Base-by-base conservation (phyloP, 345 rosid genomes). In the Excoecaria cochinchinensis region DNA sequence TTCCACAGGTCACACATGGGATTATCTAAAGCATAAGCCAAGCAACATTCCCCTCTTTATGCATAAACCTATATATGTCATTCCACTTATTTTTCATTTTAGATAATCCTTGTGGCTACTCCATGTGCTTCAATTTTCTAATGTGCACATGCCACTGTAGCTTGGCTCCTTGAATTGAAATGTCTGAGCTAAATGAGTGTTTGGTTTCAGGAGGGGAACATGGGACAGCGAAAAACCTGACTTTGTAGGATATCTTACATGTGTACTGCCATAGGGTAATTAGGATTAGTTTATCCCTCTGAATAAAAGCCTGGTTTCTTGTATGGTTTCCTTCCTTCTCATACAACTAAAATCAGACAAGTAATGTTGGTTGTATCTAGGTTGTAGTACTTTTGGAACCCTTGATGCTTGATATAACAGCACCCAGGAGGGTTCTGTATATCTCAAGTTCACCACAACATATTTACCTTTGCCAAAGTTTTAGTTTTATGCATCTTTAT, bases 151-250 rank as follows among this genome's bases (percentile, higher is more conserved):
- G 38, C 5, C 1, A 22, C 48, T 65, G 51, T 42, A 42, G 51
- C 51, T 44, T 65, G 50, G 31, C 52, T 65, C 14, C 24, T 57
- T 16, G n/a, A 70, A 51, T 38, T 53, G 24, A 69, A 70, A 70
- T 52, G 9, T 7, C 48, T n/a, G 36, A 52, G 17, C 16, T 52
- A 36, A 24, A 52, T 50, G n/a, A 53, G 19, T 70, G 6, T 53
- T 12, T n/a, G 44, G 48, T 70, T 57, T 55, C 40, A 56, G 64
- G 40, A 16, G 73, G 48, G 58, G 16, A 40, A 25, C 42, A 38
- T 38, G 22, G 38, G 12, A 47, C 7, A 24, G 36, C 47, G 11
- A 25, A 25, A 48, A 39, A 48, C n/a, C 42, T 68, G 8, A 31
- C 12, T 44, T 57, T 53, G 36, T 50, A 48, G 58, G 25, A 48